Base-by-base conservation (phyloP, 1,284 basidiomycete species). In the Mycena sp. region DNA sequence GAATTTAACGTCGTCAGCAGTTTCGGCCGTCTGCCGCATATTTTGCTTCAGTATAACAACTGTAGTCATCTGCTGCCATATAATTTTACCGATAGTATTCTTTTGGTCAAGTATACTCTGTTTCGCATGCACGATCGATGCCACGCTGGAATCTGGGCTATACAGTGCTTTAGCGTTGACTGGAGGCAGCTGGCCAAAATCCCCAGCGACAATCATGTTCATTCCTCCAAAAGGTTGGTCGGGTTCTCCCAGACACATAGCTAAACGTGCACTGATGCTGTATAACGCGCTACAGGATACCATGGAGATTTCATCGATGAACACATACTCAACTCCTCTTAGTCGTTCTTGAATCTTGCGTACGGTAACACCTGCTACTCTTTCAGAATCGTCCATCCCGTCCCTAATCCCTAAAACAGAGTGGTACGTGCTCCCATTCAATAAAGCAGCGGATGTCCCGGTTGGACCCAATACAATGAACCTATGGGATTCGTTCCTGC, bases 381-480 rank as follows among this genome's bases (percentile, higher is more conserved):
- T 16, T 46, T 46, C 16, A 38, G 59, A 54, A 16, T 37, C 18
- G 25, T 25, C 25, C 13, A n/a, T 62, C 4, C 20, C 10, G 18
- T 52, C 62, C 38, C 66, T 30, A 38, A 81, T 75, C 0, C 80
- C 77, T 13, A 80, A 66, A 0, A 76, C 59, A 13, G 75, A 78
- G 72, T 81, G 80, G 72, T 80, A 80, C 25, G 80, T 81, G 13
- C 76, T 77, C 5, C 80, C 80, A 59, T 74, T 74, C 1, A 80
- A 50, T 1, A 80, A 54, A 25, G 79, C 77, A 25, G 80, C 79
- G 18, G 78, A 74, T 22, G 78, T 72, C 1, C 80, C 80, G 7
- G 79, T 85, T 1, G 83, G 83, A 9, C 80, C 83, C 1, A 82
- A 41, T 0, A 80, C 71, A 2, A 81, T 59, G 68, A 84, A 81